Evolutionary conservation across 331 rosid genomes (phyloP).

Genomic region (Phaseolus coccineus): DNA sequence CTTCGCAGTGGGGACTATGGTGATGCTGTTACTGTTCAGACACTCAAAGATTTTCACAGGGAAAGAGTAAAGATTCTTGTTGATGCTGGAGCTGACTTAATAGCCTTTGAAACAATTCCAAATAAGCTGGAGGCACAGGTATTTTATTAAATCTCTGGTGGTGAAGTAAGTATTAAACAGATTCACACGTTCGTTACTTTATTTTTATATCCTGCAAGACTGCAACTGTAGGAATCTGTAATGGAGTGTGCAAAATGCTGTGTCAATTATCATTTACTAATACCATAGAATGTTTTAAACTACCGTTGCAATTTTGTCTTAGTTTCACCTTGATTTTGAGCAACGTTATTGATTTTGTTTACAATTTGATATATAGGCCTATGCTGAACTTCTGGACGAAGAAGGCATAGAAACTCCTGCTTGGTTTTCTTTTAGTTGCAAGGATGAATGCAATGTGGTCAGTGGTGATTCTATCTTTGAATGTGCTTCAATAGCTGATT

Average conservation of each 20-base stretch:
- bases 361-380: slow-evolving; percentile 66
- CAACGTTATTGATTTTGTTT: not conserved
- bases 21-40: slow-evolving; percentile 63
- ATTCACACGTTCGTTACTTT: not conserved
- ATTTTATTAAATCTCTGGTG: not conserved
- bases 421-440: slow-evolving; percentile 89
- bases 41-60: slow-evolving; percentile 82
- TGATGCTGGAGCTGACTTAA: slow-evolving; percentile 79
- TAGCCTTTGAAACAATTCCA: slow-evolving; percentile 93
- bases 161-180: not conserved
- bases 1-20: slow-evolving; percentile 77
- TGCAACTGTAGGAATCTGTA: not conserved
- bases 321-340: slow-evolving; percentile 17
- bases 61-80: slow-evolving; percentile 83
- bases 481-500: slow-evolving; percentile 80
- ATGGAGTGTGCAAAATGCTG: not conserved
- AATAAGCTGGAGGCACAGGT: slow-evolving; percentile 87
- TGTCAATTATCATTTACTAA: not conserved
- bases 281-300: not conserved
- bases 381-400: slow-evolving; percentile 78
- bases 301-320: not conserved
- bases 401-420: slow-evolving; percentile 81
- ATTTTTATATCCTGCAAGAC: not conserved
- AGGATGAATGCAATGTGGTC: slow-evolving; percentile 73
- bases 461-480: slow-evolving; percentile 80